Base-by-base conservation (phyloP, 2,329 filamentous ascomycete species). In the Claviceps africana region DNA sequence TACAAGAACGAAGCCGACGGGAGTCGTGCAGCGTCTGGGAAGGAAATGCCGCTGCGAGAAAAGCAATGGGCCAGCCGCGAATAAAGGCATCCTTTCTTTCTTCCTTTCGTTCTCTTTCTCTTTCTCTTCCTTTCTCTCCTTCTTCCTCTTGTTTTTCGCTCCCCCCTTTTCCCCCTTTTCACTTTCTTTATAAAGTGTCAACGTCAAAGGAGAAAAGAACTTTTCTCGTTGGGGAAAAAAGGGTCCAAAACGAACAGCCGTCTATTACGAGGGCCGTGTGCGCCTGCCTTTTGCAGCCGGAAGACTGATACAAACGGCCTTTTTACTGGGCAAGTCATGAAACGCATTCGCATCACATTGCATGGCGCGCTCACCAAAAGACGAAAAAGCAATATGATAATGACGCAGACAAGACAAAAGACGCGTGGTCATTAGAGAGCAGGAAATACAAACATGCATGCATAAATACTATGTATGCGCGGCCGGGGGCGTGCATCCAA, bases 1-100 rank as follows among this genome's bases (percentile, higher is more conserved):
- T 96, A 88, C 88, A 87, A 90, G 64, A 82, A 77, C 46, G 86
- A 91, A 65, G 68, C 72, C 22, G 78, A 84, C 53, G 85, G 85
- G 8, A 79, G 74, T 55, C 76, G 86, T 47, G 61, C 60, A 22
- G 64, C 63, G 2, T 58, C 66, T 4, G 72, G 70, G n/a, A 74
- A 77, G 58, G 78, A 86, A 55, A 77, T 82, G 70, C 79, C 87
- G 1, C 65, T 93, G 51, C 77, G 91, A 51, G 91, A 97, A 69
- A 75, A 76, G 65, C 78, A 86, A 60, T 97, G 91, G 91, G 80
- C 83, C 30, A 61, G 62, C 51, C 57, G 54, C 48, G 60, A 61
- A 45, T 64, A 56, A 60, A 47, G 37, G 9, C 25, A 25, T 25
- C 10, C 1, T 7, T 1, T 33, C 4, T 11, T 39, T 43, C 15